Base-by-base conservation (phyloP, 768 basidiomycete species). In the Trametes meyenii region DNA sequence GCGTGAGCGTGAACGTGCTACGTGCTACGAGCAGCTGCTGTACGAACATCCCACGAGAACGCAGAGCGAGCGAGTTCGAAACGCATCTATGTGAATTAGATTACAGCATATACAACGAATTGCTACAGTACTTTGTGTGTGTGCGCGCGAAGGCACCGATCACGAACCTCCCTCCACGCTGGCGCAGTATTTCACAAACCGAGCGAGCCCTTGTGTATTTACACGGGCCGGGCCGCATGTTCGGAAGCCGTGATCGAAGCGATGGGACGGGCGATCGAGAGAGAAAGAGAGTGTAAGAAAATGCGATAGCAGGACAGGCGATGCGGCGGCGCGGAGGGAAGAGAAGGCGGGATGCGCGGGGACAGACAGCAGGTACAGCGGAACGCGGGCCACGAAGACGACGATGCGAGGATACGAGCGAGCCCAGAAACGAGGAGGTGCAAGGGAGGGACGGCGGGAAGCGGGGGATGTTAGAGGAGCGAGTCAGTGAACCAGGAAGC, bases 51-150 rank as follows among this genome's bases (percentile, higher is more conserved):
- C 29, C 29, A 33, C 29, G 19, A 10, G 51, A 52, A 52, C 11
- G 51, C 2, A 21, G 3, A 33, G 29, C 29, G 29, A 33, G 29
- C 29, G 29, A 33, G 29, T 33, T 33, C 29, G 29, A 33, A 33
- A 40, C 62, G 40, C 54, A 56, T 63, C 62, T 63, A 63, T 63
- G 38, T 29, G 14, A 46, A 63, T 63, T 63, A 63, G 40, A 59
- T 49, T 58, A 63, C 62, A 63, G 46, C 51, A 63, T 63, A 63
- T 63, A 59, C 54, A 63, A 43, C 29, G 29, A 26, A 54, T 43
- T 54, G 54, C 57, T 63, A 63, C 58, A 63, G 49, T 59, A 63
- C 55, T 57, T 58, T 21, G 35, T 36, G 33, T 36, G 14, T 33
- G 21, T 6, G 7, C 45, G 45, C 29, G 29, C 29, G 29, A 8